Evolutionary conservation across 176 grass and related monocot genomes (phyloP).

Genomic region (Metroxylon sagu): DNA sequence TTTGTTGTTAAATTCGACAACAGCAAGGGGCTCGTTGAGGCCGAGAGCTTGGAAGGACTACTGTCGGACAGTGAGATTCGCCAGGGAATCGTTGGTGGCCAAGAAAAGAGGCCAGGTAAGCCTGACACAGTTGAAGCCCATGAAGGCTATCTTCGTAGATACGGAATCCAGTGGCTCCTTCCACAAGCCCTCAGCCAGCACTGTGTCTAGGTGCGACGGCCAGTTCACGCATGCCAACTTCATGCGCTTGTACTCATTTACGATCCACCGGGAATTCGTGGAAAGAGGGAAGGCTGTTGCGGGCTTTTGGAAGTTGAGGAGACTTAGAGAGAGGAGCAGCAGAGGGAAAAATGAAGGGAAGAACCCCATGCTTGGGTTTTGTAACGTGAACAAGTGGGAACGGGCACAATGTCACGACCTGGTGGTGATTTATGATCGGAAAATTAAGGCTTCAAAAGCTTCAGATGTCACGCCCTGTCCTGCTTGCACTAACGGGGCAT

Average conservation of each 20-base stretch:
- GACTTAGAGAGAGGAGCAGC: conserved; percentile 9
- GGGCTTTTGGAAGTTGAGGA: conserved; percentile 2
- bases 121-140: conserved; percentile 86
- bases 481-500: no score
- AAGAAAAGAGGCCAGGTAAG: conserved; percentile 79
- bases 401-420: not conserved
- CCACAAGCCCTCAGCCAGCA: conserved; percentile 69
- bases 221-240: conserved; percentile 96
- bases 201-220: conserved; percentile 77
- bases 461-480: no score
- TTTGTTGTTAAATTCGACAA: conserved; percentile 51
- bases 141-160: conserved; percentile 37
- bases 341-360: conserved; percentile 13
- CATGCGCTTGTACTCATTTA: conserved; percentile 51
- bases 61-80: conserved; percentile 46
- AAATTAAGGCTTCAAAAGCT: conserved; percentile 12
- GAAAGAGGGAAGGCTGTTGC: conserved; percentile 31
- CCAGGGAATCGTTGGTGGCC: conserved; percentile 48
- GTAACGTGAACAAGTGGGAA: not conserved
- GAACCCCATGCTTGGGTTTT: conserved; percentile 18
- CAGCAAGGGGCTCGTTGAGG: conserved; percentile 45
- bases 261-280: conserved; percentile 70
- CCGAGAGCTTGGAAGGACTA: conserved; percentile 59
- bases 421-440: not conserved
- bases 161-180: conserved; percentile 52